Evolutionary conservation across 2,329 filamentous ascomycete genomes (phyloP), one percentile per base, ranked within the genome.

Genomic region (Colletotrichum sojae): DNA sequence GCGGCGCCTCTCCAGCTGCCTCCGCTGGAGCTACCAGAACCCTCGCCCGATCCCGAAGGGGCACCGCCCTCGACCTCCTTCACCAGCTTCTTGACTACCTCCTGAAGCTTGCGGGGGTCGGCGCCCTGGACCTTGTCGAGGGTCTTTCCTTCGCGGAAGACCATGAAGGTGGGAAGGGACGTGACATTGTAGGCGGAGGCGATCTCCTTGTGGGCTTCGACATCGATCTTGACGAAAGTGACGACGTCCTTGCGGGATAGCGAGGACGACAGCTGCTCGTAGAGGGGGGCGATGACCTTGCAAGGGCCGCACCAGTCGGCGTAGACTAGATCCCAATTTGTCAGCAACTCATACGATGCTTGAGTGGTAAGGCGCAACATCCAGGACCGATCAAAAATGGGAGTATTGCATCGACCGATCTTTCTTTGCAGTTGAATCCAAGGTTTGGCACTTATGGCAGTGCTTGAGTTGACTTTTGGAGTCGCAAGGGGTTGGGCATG

Each of bases 191-290:
- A 96, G 73, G 90, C 89, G 69, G 88, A 78, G 16, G 93, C 89
- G 71, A 98, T 89, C 45, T 93, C 90, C 75, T 89, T 85, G 78
- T 96, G 92, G 58, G 86, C 81, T 74, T 97, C 94, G 70, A 90
- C 92, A 84, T 98, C 91, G 83, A 98, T 88, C 84, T 96, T 97
- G 78, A 90, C 90, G 79, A 98, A 98, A 40, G 91, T 93, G 74
- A 97, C 91, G 72, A 88, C 84, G 73, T 91, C 90, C 16, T 91
- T 88, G 59, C 90, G 88, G 18, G 93, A 92, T 53, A 97, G 87
- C 71, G 90, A 86, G 52, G 82, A 78, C 39, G 94, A 90, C 56
- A 98, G 88, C 78, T 91, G 84, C 76, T 96, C 93, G 83, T 94
- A 98, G 71, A 94, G 81, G 18, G 95, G 94, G 6, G 92, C 92